Evolutionary conservation across 2,329 filamentous ascomycete genomes (phyloP).

Genomic region (Ceratocystis huliohia): DNA sequence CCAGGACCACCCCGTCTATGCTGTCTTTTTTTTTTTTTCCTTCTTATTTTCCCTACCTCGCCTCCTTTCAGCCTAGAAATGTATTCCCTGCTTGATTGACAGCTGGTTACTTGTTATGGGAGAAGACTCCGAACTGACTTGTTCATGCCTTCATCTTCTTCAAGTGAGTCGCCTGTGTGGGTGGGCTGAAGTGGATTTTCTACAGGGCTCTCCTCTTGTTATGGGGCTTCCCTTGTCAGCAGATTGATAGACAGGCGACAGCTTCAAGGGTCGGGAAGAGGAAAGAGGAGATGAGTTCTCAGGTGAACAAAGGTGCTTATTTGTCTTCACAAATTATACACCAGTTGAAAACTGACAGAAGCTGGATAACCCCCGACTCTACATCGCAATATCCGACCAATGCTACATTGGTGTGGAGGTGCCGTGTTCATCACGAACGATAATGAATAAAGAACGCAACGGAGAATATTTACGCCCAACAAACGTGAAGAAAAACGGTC

Average conservation of each 20-base stretch:
- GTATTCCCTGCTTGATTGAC: neutral
- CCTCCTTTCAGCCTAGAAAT: neutral
- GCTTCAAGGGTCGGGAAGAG: neutral
- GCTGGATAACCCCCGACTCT: no score
- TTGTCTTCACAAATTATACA: neutral
- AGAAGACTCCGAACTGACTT: neutral
- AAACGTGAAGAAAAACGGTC: neutral
- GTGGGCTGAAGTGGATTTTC: neutral
- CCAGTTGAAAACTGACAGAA: neutral
- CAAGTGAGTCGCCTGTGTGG: neutral
- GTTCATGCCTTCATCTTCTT: neutral
- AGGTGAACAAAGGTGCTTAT: neutral
- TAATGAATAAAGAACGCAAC: neutral
- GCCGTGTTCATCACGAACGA: neutral
- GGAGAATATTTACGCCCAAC: neutral
- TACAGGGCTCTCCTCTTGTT: neutral
- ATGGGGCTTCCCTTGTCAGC: neutral
- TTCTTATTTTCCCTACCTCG: neutral
- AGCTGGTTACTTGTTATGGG: neutral
- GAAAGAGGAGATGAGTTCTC: neutral
- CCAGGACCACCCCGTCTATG: neutral
- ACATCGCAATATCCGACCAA: neutral
- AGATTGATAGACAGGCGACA: slow-evolving; percentile 6
- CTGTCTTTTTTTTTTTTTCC: neutral
- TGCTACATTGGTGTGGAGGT: neutral